Evolutionary conservation across 768 basidiomycete species (phyloP), one percentile per base, ranked within the genome.

Genomic region (Naganishia friedmannii): DNA sequence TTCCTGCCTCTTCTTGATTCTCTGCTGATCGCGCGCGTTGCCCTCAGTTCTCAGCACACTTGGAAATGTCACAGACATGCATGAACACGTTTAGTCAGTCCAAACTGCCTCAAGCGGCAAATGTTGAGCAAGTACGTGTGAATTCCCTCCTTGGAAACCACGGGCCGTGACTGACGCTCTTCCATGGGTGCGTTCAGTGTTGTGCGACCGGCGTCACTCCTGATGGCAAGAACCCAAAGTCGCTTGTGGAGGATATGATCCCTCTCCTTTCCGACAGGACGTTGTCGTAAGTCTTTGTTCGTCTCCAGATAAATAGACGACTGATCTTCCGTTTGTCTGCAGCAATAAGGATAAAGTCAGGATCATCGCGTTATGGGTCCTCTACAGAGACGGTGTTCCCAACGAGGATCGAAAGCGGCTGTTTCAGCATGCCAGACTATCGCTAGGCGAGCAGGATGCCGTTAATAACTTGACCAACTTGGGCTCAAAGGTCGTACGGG

Each of bases 21-120:
- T 15, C 45, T 53, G 8, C 54, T 63, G 37, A 57, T 23, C 34
- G 2, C 19, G n/a, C 21, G 29, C 10, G 31, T 46, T 15, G 48
- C 0, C 5, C 17, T 12, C 78, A 97, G 91, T 97, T 97, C 82
- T 99, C 96, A 1, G 81, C 96, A 53, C 96, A 99, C 82, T 84
- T 98, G 51, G 96, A 89, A 74, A 95, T 99, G 91, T 95, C 95
- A 0, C 92, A 97, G 79, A 92, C 95, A 74, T 97, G 93, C 76
- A 98, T 99, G 96, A 86, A 82, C 8, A 85, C 93, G 46, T 99
- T 98, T 74, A 93, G 94, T 79, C 87, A 86, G 72, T 88, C 91
- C 77, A 92, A 93, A 76, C 83, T 99, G 56, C 86, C 92, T 12
- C 83, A 88, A 26, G 86, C 92, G 0, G 95, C 89, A 10, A 88